Conservation (phyloP, 225 moss, liverwort and hornwort genomes). For the Ulota crispa region DNA sequence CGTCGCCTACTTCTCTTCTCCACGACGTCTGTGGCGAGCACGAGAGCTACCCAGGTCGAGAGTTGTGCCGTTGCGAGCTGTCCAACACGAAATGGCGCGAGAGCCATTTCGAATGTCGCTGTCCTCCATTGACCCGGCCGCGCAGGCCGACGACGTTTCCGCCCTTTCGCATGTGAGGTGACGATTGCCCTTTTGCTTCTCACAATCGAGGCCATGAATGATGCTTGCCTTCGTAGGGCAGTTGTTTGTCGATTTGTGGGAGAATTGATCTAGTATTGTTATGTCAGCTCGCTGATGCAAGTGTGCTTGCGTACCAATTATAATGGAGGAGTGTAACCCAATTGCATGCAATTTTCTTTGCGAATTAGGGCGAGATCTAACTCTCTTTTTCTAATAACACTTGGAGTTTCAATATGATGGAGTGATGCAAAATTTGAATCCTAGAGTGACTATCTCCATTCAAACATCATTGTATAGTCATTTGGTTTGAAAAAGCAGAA, state of each 20-base stretch:
- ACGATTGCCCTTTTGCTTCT: slow-evolving; percentile 15
- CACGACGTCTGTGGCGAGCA: not conserved
- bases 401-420: not conserved
- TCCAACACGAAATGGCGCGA: not conserved
- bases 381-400: not conserved
- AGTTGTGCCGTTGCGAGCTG: not conserved
- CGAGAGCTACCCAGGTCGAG: not conserved
- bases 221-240: not conserved
- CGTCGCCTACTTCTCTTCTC: not conserved
- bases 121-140: slow-evolving; percentile 3
- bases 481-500: not conserved
- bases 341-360: not conserved
- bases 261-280: not conserved
- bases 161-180: slow-evolving; percentile 44
- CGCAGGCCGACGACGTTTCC: slow-evolving; percentile 34
- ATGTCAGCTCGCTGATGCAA: not conserved
- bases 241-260: not conserved
- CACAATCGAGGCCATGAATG: not conserved
- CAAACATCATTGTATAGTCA: not conserved
- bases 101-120: slow-evolving; percentile 14
- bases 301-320: not conserved
- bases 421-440: not conserved
- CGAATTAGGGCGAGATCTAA: not conserved
- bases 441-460: not conserved
- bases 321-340: not conserved